Evolutionary conservation across 371 early-diverging fungal species (phyloP), one percentile per base, ranked within the genome.

Genomic region (Dichotomocladium elegans): DNA sequence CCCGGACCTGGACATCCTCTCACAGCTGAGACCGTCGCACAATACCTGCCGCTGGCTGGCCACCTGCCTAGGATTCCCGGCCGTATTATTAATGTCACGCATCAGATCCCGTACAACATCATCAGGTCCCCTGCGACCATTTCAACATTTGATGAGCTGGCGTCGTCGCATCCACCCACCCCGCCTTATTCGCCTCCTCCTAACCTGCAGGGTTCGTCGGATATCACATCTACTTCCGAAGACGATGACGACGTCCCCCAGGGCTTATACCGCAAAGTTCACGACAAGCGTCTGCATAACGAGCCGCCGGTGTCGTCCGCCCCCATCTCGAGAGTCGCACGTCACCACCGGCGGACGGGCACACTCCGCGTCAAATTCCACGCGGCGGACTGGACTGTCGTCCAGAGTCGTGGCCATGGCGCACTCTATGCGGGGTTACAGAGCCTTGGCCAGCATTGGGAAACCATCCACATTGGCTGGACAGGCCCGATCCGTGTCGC

Each of bases 401-500:
- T 60, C 1, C 53, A 58, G 35, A 40, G 89, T 21, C 66, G 79
- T 1, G 89, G 85, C 17, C 89, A 87, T 60, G 78, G 82, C 7
- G 88, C 90, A 6, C 71, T 90, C 52, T 88, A 82, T 58, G 68
- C 85, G 27, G 88, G 87, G 28, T 63, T 88, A 26, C 64, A 64
- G 51, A 78, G 81, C 3, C 62, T 86, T 15, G 41, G 40, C 25
- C 55, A 67, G 14, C 60, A 68, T 14, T 65, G 68, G 53, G 73
- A 79, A 27, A 72, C 70, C 25, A 63, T 83, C 34, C 82, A 85
- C 59, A 74, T 90, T 56, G 89, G 88, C 27, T 85, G 81, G 75
- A 66, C 80, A 10, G 89, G 87, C n/a, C 58, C 61, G 14, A 61
- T 65, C 21, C 55, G 51, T 21, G 46, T 57, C 19, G 45, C 58